Conservation (phyloP, 192 early-diverging fungal species). For the Entomortierella lignicola region DNA sequence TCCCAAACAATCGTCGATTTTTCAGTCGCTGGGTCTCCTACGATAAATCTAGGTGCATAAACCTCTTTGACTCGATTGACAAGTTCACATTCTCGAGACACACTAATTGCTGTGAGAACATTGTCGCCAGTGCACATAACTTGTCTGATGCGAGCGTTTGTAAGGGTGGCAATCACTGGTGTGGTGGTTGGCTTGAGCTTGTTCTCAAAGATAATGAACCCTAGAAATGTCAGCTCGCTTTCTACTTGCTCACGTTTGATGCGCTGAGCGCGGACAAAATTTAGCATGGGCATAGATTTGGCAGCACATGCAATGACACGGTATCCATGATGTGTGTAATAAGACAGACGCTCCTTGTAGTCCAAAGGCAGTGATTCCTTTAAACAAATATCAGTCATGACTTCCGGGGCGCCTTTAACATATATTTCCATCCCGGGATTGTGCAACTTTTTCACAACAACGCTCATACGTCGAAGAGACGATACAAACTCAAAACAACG, state of each 20-base stretch:
- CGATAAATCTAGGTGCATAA: constrained; percentile 81
- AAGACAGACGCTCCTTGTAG: constrained; percentile 82
- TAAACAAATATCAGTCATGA: constrained; percentile 87
- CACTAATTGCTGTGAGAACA: constrained; percentile 95
- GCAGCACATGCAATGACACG: constrained; percentile 95
- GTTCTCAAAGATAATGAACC: constrained; percentile 99
- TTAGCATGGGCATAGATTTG: constrained; percentile 72
- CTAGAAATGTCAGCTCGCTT: constrained; percentile 86
- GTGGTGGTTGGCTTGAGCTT: constrained; percentile 92
- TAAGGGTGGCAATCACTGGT: constrained; percentile 80
- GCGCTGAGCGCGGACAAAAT: constrained; percentile 81
- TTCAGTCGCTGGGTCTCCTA: constrained; percentile 55
- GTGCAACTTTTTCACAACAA: constrained; percentile 82
- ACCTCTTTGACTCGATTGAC: constrained; percentile 74
- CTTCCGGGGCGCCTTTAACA: constrained; percentile 98
- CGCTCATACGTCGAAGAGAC: constrained; percentile 90
- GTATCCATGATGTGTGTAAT: constrained; percentile 96
- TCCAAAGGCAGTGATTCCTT: constrained; percentile 87
- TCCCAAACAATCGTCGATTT: constrained; percentile 79
- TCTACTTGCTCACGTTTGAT: constrained; percentile 89
- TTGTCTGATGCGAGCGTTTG: constrained; percentile 89
- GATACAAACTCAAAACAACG: constrained; percentile 95
- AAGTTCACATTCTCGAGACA: constrained; percentile 92
- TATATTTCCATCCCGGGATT: constrained; percentile 82
- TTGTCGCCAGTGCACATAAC: constrained; percentile 99